Conservation (phyloP, 495 filamentous ascomycete species). For the Tuber microsphaerosporum region DNA sequence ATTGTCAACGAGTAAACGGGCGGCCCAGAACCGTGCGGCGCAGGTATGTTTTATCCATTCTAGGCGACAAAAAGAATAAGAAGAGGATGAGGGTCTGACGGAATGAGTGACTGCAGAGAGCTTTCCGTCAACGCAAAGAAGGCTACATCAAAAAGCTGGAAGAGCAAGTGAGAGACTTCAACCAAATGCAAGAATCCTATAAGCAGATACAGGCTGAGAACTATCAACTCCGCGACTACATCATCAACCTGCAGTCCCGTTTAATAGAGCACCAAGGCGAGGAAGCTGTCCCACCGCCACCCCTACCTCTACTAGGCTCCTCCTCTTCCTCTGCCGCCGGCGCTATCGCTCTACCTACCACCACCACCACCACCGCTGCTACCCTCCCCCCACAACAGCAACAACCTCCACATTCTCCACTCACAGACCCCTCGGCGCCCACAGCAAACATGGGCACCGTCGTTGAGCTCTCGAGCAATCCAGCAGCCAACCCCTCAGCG, state of each 20-base stretch:
- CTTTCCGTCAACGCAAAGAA: conserved; percentile 96
- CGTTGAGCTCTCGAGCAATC: conserved; percentile 28
- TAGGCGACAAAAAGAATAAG: background rate
- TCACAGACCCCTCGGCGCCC: conserved; percentile 19
- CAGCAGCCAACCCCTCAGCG: conserved; percentile 16
- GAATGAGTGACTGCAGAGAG: conserved; percentile 56
- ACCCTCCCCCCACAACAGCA: conserved; percentile 30
- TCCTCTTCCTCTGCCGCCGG: conserved; percentile 32
- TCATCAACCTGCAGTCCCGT: conserved; percentile 81
- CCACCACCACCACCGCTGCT: conserved; percentile 37
- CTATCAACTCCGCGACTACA: conserved; percentile 81
- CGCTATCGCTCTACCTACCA: conserved; percentile 25
- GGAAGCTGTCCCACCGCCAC: conserved; percentile 69
- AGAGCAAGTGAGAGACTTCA: conserved; percentile 73
- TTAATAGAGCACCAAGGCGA: conserved; percentile 77
- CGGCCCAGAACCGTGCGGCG: conserved; percentile 91
- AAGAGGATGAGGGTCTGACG: background rate
- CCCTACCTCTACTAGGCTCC: conserved; percentile 49
- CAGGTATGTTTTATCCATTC: conserved; percentile 58
- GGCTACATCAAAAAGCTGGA: conserved; percentile 95
- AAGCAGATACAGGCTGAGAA: conserved; percentile 78
- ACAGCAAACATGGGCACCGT: conserved; percentile 33
- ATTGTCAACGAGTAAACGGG: conserved; percentile 87
- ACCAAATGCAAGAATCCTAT: conserved; percentile 59
- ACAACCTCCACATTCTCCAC: conserved; percentile 5